phyloP scores from a whole-genome alignment of 176 grass and related monocot species.

The Oryza glumipatula region DNA sequence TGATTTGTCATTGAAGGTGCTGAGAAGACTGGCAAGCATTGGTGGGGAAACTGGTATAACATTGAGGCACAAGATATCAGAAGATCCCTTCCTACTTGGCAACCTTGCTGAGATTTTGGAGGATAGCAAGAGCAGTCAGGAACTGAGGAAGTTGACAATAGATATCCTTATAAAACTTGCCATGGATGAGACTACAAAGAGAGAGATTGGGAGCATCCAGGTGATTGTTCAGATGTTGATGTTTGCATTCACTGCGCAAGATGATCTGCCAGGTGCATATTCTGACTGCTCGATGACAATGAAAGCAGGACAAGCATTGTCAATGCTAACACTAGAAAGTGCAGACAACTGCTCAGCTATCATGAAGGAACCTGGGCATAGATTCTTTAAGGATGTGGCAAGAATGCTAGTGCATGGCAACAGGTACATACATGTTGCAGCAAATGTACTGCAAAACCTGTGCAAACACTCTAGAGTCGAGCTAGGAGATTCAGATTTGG shows the following conservation, averaged over 20 bases:
- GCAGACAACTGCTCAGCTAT: background rate
- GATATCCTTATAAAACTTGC: conserved; percentile 16
- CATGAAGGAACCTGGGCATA: background rate
- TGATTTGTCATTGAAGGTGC: background rate
- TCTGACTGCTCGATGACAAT: background rate
- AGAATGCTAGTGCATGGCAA: background rate
- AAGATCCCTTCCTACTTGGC: conserved; percentile 6
- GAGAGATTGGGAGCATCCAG: conserved; percentile 7
- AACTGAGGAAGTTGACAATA: background rate
- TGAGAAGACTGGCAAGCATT: background rate
- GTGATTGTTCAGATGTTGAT: background rate
- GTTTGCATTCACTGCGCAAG: background rate
- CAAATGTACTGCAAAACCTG: background rate
- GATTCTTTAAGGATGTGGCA: background rate
- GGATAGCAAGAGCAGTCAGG: background rate
- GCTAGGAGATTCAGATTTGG: conserved; percentile 4
- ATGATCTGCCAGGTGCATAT: background rate
- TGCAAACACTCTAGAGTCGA: background rate
- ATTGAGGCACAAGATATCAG: background rate
- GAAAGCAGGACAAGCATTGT: conserved; percentile 2
- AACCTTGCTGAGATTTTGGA: conserved; percentile 13
- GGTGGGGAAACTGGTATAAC: conserved; percentile 1
- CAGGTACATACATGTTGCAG: background rate
- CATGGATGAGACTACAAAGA: background rate
- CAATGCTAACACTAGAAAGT: conserved; percentile 1